These are phyloP conservation scores for Diaporthe citriasiana DNA, from an alignment of 2,329 filamentous ascomycete species.

Conservation along the genomic window DNA sequence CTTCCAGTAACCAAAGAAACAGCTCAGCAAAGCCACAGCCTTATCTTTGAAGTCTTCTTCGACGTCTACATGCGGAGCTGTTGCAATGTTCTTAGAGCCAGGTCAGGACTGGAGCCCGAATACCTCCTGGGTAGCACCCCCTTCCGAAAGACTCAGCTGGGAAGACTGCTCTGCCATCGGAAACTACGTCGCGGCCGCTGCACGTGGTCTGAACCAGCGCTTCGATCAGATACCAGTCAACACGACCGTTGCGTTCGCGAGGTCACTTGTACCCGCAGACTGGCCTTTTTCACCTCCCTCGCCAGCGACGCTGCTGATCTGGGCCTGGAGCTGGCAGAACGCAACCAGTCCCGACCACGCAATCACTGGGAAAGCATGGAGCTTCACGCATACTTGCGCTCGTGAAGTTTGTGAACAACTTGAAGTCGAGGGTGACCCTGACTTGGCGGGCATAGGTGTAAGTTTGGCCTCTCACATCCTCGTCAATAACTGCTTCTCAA, in stretches of 20 bases:
- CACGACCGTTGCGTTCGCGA: constrained; percentile 3
- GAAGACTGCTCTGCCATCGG: not conserved
- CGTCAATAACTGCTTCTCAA: not conserved
- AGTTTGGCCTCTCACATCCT: not conserved
- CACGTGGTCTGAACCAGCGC: not conserved
- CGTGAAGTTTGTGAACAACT: not conserved
- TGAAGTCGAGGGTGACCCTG: not conserved
- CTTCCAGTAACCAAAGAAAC: not conserved
- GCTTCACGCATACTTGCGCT: not conserved
- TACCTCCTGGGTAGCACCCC: not conserved
- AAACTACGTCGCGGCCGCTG: constrained; percentile 10
- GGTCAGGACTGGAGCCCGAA: constrained; percentile 10
- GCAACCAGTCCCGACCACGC: not conserved
- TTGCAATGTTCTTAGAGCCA: not conserved
- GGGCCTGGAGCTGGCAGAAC: constrained; percentile 16
- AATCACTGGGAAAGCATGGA: not conserved
- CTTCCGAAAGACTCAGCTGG: not conserved
- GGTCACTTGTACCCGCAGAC: not conserved
- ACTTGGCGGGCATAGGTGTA: constrained; percentile 4
- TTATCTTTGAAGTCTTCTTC: not conserved
- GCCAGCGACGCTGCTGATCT: not conserved
- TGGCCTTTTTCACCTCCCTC: not conserved
- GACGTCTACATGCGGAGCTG: not conserved
- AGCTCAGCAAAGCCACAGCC: not conserved
- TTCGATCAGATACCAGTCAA: constrained; percentile 7